Evolutionary conservation across 2,329 filamentous ascomycete species (phyloP).

Genomic region (Fusarium anguioides): DNA sequence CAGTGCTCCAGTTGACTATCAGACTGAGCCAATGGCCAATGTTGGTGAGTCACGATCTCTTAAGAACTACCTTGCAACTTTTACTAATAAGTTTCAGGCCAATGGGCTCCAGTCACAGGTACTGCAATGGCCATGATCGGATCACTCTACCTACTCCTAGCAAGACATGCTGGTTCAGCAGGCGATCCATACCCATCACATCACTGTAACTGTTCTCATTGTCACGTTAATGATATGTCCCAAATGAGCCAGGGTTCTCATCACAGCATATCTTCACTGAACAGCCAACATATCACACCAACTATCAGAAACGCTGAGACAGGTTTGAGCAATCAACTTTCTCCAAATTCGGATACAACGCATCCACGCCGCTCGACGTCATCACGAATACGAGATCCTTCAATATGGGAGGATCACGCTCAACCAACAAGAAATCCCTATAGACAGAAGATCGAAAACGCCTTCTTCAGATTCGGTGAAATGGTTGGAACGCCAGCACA

Average conservation of each 20-base stretch:
- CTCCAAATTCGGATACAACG: not conserved
- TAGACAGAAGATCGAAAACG: slow-evolving; percentile 56
- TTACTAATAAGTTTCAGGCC: slow-evolving; percentile 51
- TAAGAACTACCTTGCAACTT: rapidly evolving
- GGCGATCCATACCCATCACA: not conserved
- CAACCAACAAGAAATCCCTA: slow-evolving; percentile 34
- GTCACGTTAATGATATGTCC: not conserved
- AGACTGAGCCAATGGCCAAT: slow-evolving; percentile 71
- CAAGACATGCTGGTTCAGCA: slow-evolving; percentile 34
- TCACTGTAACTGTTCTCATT: slow-evolving; percentile 33
- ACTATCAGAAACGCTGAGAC: not conserved
- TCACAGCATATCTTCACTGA: not conserved
- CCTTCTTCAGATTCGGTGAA: slow-evolving; percentile 56
- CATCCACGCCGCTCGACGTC: not conserved
- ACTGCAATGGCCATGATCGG: slow-evolving; percentile 68
- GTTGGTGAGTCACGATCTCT: slow-evolving; percentile 58
- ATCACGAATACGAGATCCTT: not conserved
- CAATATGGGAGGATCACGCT: slow-evolving; percentile 11
- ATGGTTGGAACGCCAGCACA: slow-evolving; percentile 60
- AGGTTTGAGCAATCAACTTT: not conserved
- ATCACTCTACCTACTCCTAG: slow-evolving; percentile 66
- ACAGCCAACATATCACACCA: not conserved
- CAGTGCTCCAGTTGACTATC: slow-evolving; percentile 64
- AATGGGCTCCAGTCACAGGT: slow-evolving; percentile 70
- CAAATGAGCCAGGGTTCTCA: not conserved